These are phyloP conservation scores for Solanum hybrid DNA, from an alignment of 305 asterid genomes.

Conservation along the genomic window DNA sequence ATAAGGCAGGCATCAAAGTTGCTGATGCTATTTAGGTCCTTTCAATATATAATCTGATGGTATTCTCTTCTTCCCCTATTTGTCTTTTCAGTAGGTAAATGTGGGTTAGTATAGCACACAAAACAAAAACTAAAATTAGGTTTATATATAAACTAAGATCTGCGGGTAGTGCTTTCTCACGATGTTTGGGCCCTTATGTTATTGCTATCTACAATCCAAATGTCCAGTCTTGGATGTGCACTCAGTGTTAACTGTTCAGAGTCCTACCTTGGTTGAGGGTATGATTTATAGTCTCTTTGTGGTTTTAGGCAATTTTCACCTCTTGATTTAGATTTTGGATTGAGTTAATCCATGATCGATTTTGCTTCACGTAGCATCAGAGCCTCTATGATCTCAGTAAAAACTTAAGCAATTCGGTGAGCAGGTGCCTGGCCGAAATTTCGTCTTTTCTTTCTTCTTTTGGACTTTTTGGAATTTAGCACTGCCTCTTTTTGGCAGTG, in stretches of 20 bases:
- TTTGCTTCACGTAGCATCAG: not conserved
- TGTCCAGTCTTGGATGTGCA: not conserved
- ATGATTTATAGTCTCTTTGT: not conserved
- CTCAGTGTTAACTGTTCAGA: not conserved
- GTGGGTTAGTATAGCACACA: not conserved
- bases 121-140: not conserved
- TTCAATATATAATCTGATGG: constrained; percentile 17
- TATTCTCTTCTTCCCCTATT: constrained; percentile 9
- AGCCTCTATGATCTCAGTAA: not conserved
- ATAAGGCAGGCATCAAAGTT: constrained; percentile 51
- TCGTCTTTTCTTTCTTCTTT: not conserved
- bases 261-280: not conserved
- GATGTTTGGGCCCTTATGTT: not conserved
- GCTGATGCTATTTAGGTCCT: constrained; percentile 45
- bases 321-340: not conserved
- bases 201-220: not conserved
- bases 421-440: not conserved
- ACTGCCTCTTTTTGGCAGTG: not conserved
- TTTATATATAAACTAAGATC: not conserved
- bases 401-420: not conserved
- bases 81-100: not conserved
- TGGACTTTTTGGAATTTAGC: not conserved
- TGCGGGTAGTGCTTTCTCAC: not conserved
- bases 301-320: not conserved
- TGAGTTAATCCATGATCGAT: not conserved